These are phyloP conservation scores for Sarocladiaceae sp. DNA, from an alignment of 2,329 filamentous ascomycete genomes.

Conservation along the genomic window DNA sequence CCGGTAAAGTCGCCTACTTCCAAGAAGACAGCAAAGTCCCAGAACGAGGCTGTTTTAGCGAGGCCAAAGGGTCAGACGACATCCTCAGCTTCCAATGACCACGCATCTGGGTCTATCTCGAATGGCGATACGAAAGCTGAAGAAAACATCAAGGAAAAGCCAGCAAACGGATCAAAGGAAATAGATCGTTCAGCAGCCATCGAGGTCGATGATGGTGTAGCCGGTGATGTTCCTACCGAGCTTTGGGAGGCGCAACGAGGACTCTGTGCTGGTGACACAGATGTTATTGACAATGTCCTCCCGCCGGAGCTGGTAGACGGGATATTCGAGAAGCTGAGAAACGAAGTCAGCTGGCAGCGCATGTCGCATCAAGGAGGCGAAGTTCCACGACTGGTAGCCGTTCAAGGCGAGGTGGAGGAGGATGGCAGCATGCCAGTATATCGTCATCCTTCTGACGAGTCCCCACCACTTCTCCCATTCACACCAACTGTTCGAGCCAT, in stretches of 20 bases:
- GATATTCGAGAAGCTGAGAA: slow-evolving; percentile 65
- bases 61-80: no score
- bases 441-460: slow-evolving; percentile 87
- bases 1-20: background rate
- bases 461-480: slow-evolving; percentile 72
- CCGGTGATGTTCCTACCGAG: background rate
- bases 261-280: slow-evolving; percentile 79
- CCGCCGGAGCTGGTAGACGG: slow-evolving; percentile 48
- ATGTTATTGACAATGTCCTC: slow-evolving; percentile 67
- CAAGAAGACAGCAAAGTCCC: no score
- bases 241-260: slow-evolving; percentile 31
- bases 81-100: no score
- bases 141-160: slow-evolving; percentile 13
- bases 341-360: slow-evolving; percentile 80
- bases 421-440: slow-evolving; percentile 86
- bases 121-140: no score
- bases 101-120: no score
- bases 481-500: slow-evolving; percentile 68
- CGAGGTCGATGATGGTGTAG: background rate
- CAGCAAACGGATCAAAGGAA: slow-evolving; percentile 11
- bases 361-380: slow-evolving; percentile 93
- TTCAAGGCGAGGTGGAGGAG: slow-evolving; percentile 67
- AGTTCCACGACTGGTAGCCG: slow-evolving; percentile 85
- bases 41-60: no score
- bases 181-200: slow-evolving; percentile 11